phyloP scores from a whole-genome alignment of 495 filamentous ascomycete genomes.

The Oidiodendron maius region DNA sequence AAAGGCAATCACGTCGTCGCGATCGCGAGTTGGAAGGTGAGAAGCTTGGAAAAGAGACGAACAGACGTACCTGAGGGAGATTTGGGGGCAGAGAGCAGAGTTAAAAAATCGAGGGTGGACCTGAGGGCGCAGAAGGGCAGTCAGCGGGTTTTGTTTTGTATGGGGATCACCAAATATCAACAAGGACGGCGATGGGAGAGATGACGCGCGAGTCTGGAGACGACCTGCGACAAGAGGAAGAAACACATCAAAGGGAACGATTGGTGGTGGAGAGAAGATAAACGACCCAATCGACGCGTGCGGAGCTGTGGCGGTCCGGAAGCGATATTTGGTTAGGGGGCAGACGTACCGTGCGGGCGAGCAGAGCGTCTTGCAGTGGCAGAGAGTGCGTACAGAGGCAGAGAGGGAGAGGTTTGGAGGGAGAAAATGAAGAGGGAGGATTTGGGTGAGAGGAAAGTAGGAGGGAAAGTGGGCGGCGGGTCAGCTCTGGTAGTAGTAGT shows the following conservation, averaged over 20 bases:
- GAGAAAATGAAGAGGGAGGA: background rate
- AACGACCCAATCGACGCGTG: conserved; percentile 11
- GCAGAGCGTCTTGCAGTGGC: background rate
- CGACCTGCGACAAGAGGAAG: background rate
- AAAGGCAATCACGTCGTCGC: conserved; percentile 15
- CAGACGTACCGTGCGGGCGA: background rate
- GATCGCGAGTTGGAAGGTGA: conserved; percentile 9
- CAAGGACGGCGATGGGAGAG: conserved; percentile 12
- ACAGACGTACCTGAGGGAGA: conserved; percentile 9
- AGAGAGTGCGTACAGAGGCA: background rate
- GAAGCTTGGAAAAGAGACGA: conserved; percentile 8
- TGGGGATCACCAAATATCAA: conserved; percentile 8
- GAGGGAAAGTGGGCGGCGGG: background rate
- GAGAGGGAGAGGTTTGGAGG: background rate
- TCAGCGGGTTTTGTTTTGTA: conserved; percentile 3
- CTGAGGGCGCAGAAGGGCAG: conserved; percentile 5
- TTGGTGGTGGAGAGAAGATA: conserved; percentile 7
- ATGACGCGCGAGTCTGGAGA: conserved; percentile 11
- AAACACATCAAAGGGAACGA: conserved; percentile 6
- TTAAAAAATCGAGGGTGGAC: conserved; percentile 8
- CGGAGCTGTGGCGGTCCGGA: background rate
- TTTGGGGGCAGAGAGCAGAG: conserved; percentile 4
- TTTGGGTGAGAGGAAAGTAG: background rate
- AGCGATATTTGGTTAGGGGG: background rate
- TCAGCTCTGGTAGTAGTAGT: background rate